Percentiles rank a stretch among this genome's conserved stretches.
Conservation (phyloP, 345 rosid genomes). For the Eucalyptus caleyi region DNA sequence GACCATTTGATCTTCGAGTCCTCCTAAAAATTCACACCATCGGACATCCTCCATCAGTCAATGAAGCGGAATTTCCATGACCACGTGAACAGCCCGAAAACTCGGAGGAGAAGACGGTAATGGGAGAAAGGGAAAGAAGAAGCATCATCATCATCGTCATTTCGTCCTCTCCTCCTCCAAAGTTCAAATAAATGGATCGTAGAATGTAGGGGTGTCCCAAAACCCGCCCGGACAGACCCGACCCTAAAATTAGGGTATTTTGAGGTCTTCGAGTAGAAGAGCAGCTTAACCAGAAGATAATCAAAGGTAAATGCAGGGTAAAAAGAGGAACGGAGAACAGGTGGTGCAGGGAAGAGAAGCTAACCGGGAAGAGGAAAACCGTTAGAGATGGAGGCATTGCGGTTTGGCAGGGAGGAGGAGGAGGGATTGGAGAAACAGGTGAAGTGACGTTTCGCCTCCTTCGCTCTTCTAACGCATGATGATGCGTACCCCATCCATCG, state of each 20-base stretch:
- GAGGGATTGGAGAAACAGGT: not conserved
- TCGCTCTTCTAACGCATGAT: not conserved
- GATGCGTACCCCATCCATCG: not conserved
- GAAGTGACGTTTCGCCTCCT: not conserved
- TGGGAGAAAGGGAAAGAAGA: not conserved
- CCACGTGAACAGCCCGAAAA: not conserved
- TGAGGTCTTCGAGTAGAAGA: not conserved
- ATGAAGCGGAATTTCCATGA: not conserved
- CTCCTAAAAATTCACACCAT: slow-evolving; percentile 35
- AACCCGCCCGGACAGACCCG: too few relatives aligned
- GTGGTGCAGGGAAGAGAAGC: too few relatives aligned
- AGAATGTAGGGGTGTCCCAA: too few relatives aligned
- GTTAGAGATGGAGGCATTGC: not conserved
- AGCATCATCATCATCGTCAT: not conserved
- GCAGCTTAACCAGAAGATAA: not conserved
- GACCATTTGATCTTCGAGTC: slow-evolving; percentile 50
- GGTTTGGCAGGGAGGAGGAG: not conserved
- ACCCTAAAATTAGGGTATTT: too few relatives aligned
- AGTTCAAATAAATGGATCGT: not conserved
- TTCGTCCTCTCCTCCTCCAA: not conserved
- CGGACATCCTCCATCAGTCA: not conserved
- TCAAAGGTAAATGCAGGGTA: not conserved
- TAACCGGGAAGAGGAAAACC: not conserved
- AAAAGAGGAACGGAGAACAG: not conserved
- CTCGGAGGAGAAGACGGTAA: not conserved